Evolutionary conservation across 306 rosid genomes (phyloP), one percentile per base, ranked within the genome.

Genomic region (Neltuma alba): DNA sequence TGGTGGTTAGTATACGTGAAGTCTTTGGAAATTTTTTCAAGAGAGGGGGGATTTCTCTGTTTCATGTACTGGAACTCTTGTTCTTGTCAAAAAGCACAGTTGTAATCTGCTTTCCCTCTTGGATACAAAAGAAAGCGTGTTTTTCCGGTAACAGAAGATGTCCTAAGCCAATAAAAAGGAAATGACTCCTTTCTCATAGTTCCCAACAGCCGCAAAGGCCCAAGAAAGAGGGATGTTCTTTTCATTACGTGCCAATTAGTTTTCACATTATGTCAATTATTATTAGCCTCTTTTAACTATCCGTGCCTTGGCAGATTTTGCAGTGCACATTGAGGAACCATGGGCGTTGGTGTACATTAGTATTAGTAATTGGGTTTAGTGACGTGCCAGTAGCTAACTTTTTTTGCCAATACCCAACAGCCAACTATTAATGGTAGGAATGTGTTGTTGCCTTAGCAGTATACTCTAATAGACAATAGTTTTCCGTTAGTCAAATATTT

Each of bases 41-140:
- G 40, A 30, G 33, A 13, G 76, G 34, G 20, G 30, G 52, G 11
- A 81, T 63, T 70, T 75, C 37, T 69, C 55, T 83, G 78, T 79
- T 58, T 41, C 52, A 80, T 71, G 60, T 85, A 60, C 48, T 74
- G 82, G 69, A 30, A 79, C 70, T 80, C 73, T 58, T 45, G 79
- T 41, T 70, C 74, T 83, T 77, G 84, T 80, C 69, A 48, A 78
- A 81, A 86, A 75, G 64, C 72, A 72, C 75, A 69, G 18, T 82
- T 72, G 80, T 41, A 80, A 66, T 79, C 44, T 83, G 83, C 74
- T 74, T 76, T 68, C 76, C 77, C 67, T 61, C 70, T 42, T 62
- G 34, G 54, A 83, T 85, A 75, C 72, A 75, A 78, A 68, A 79
- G 65, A 28, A 41, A 48, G 42, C 76, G 66, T 77, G 61, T n/a